phyloP scores from a whole-genome alignment of 106 monocot genomes.

The Dendrobium huoshanense region DNA sequence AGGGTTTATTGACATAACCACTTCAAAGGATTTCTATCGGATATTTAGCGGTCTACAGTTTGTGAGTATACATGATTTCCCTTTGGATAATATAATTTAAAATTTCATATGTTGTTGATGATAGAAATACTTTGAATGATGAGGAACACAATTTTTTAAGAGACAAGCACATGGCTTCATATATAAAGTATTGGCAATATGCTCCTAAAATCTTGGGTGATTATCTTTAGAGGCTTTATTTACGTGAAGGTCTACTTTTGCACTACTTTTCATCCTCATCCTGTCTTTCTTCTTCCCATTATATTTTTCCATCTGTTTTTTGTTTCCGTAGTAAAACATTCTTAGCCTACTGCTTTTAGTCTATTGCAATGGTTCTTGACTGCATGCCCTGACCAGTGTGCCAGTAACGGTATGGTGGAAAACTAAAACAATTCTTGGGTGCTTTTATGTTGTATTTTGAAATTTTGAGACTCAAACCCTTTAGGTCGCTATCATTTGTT shows the following conservation, averaged over 20 bases:
- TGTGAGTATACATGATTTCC: slow-evolving; percentile 40
- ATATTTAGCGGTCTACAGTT: slow-evolving; percentile 96
- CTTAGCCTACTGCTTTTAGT: not conserved
- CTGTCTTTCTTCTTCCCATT: not conserved
- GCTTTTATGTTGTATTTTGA: not conserved
- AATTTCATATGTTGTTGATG: not conserved
- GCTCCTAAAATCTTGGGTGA: not conserved
- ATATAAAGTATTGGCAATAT: not conserved
- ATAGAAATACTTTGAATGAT: not conserved
- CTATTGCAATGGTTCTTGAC: not conserved
- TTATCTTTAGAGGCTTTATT: not conserved
- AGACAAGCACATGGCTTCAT: not conserved
- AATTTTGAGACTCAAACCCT: not conserved
- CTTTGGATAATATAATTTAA: not conserved
- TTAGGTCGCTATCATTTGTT: not conserved
- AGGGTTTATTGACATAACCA: slow-evolving; percentile 92
- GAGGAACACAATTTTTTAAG: not conserved
- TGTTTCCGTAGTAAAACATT: not conserved
- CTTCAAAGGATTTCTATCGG: slow-evolving; percentile 96
- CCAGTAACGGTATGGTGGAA: not conserved
- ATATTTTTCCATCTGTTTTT: not conserved
- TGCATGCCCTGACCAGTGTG: not conserved
- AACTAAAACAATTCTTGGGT: not conserved
- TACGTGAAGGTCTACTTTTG: not conserved
- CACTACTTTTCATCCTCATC: not conserved